Evolutionary conservation across 768 basidiomycete species (phyloP), one percentile per base, ranked within the genome.

Genomic region (Tricholoma saponaceum): DNA sequence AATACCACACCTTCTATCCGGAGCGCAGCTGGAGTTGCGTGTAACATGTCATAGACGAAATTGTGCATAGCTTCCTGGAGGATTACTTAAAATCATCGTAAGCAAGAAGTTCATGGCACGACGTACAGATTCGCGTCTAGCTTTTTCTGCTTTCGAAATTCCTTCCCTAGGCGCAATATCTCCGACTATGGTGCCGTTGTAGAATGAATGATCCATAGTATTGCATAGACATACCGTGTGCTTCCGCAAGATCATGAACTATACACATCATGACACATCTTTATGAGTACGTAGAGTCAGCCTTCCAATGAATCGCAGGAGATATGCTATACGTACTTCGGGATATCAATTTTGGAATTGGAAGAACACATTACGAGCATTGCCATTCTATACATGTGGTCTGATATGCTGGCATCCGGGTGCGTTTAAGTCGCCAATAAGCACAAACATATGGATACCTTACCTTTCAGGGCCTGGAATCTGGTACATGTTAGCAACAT

Each of bases 371-470:
- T 87, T 4, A 93, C 87, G 43, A 98, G 80, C n/a, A 98, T 69
- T 1, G 93, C 89, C 96, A 99, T 98, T 49, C 96, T 79, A 69
- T 94, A 92, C 96, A 97, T 98, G 66, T 98, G 95, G 70, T 98
- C 96, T 7, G 93, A 87, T 60, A 98, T 95, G 62, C 90, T 93
- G 58, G n/a, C 10, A 50, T 30, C 5, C 47, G n/a, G 14, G 10
- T n/a, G n/a, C n/a, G 51, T 33, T 16, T 37, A 22, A 39, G 7
- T 43, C 37, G 14, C 16, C 25, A 35, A 8, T 22, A 16, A 43
- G 12, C 16, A 20, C 9, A 12, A n/a, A n/a, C n/a, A n/a, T n/a
- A n/a, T n/a, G 41, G 30, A 16, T 18, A 3, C 52, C 54, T 12
- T 28, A 90, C 93, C 92, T 94, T 74, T 96, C 92, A 5, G 92